Evolutionary conservation across 768 basidiomycete genomes (phyloP).

Genomic region (Pleurotus ostreatus): DNA sequence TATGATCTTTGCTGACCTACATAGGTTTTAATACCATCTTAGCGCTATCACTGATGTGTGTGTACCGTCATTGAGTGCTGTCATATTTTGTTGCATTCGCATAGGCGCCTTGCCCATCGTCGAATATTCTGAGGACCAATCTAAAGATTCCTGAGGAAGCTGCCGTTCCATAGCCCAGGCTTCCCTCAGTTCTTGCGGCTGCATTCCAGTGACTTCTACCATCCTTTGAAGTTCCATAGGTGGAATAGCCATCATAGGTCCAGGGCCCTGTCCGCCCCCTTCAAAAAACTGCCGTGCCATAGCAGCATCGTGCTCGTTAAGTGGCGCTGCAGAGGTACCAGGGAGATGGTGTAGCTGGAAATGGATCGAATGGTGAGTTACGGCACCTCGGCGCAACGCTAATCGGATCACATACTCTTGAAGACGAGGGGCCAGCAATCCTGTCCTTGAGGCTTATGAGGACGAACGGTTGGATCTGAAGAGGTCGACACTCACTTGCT

Average conservation of each 20-base stretch:
- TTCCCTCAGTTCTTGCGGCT: constrained; percentile 37
- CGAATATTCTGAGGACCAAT: constrained; percentile 60
- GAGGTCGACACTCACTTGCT: constrained; percentile 41
- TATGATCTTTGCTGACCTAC: constrained; percentile 40
- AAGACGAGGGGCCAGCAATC: constrained; percentile 67
- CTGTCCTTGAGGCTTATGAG: constrained; percentile 51
- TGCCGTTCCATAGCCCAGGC: constrained; percentile 53
- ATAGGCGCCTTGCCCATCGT: constrained; percentile 17
- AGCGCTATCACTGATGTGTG: too few species aligned
- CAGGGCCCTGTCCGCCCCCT: constrained; percentile 29
- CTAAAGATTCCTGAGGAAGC: constrained; percentile 24
- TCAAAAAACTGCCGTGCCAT: constrained; percentile 83
- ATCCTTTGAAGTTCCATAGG: constrained; percentile 26
- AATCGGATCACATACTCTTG: constrained; percentile 42
- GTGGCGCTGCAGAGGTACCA: constrained; percentile 40
- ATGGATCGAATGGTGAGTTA: constrained; percentile 2
- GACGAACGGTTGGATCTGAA: constrained; percentile 1
- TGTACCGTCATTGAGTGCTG: constrained; percentile 33
- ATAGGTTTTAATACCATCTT: background rate
- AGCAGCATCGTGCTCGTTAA: constrained; percentile 63
- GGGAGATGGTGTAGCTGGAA: constrained; percentile 74
- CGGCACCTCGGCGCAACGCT: background rate
- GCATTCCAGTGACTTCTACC: constrained; percentile 24
- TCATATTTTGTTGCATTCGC: constrained; percentile 30
- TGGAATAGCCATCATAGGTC: constrained; percentile 29